These are phyloP conservation scores for Micractinium sp. DNA, from an alignment of 139 green algal species.

Conservation along the genomic window DNA sequence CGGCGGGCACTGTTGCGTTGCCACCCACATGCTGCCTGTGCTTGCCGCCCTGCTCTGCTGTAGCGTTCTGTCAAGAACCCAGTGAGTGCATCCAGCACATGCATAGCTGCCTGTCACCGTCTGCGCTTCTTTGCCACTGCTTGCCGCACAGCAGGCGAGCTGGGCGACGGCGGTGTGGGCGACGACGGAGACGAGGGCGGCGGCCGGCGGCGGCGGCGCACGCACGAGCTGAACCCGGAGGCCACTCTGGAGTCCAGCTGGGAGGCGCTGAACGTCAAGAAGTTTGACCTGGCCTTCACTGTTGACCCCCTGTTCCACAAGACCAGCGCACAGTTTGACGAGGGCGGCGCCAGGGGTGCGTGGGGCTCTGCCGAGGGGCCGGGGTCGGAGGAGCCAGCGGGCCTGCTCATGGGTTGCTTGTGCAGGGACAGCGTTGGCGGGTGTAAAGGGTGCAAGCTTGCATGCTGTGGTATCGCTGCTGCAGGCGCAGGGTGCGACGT, in stretches of 20 bases:
- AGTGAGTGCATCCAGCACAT: not conserved
- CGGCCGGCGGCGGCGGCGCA: slow-evolving; percentile 6
- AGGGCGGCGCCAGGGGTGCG: slow-evolving; percentile 70
- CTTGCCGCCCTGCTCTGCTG: not conserved
- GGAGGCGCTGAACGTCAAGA: slow-evolving; percentile 81
- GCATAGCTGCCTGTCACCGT: not conserved
- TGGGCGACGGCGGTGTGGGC: slow-evolving; percentile 35
- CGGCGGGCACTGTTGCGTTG: not conserved
- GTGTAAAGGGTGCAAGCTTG: not conserved
- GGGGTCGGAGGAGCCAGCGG: too few species aligned
- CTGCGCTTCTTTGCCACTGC: not conserved
- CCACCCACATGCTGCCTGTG: too few species aligned
- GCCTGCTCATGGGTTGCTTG: not conserved
- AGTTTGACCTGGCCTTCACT: slow-evolving; percentile 75
- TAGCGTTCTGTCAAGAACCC: not conserved
- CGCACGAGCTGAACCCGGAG: slow-evolving; percentile 49
- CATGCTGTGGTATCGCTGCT: not conserved
- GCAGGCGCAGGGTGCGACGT: not conserved
- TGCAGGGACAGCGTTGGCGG: not conserved
- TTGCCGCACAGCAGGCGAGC: slow-evolving; percentile 6
- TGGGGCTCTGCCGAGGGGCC: not conserved
- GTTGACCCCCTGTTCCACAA: slow-evolving; percentile 88
- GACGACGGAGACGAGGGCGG: slow-evolving; percentile 15
- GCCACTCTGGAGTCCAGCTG: slow-evolving; percentile 69
- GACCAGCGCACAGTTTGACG: slow-evolving; percentile 90